Evolutionary conservation across 306 rosid genomes (phyloP), one percentile per base, ranked within the genome.

Genomic region (Nissolia schottii): DNA sequence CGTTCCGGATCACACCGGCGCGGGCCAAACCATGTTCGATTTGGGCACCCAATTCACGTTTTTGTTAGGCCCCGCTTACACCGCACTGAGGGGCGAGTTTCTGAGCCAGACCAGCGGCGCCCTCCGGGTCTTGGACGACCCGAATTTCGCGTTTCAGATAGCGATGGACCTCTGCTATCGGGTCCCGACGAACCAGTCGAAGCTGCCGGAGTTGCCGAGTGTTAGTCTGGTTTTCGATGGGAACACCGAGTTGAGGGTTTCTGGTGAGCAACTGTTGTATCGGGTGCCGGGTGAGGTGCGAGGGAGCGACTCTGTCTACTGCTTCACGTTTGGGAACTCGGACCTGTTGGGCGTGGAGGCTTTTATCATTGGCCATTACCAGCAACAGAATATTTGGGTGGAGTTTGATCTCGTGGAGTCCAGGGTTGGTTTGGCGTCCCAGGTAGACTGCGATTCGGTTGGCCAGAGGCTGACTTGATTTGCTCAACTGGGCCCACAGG

Each of bases 21-120:
- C 96, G 37, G 96, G 98, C 7, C 98, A 92, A 45, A 90, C 98
- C 8, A 92, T 90, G 91, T 82, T 92, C 13, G 98, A 92, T 60
- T 86, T 95, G 24, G 98, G 98, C 0, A 90, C 98, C 9, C 98
- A 92, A 34, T 92, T 92, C 61, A 86, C 98, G 0, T 92, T 88
- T 73, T 79, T 92, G n/a, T 87, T 92, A 55, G 86, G 98, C 3
- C 85, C 87, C 7, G 95, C 83, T 64, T 92, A 92, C 35, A 80
- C 58, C 2, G 83, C 27, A 0, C 34, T 92, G 3, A 70, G 86
- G 29, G 66, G 70, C 40, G 96, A 85, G 79, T 90, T 89, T 59
- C 7, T 90, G 54, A 86, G 77, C 69, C 85, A 78, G 63, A 86
- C 95, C 2, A 67, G 67, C 0, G 53, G 49, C 0, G 71, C 76